These are phyloP conservation scores for Quercus tomentella DNA, from an alignment of 331 rosid species.

Conservation along the genomic window DNA sequence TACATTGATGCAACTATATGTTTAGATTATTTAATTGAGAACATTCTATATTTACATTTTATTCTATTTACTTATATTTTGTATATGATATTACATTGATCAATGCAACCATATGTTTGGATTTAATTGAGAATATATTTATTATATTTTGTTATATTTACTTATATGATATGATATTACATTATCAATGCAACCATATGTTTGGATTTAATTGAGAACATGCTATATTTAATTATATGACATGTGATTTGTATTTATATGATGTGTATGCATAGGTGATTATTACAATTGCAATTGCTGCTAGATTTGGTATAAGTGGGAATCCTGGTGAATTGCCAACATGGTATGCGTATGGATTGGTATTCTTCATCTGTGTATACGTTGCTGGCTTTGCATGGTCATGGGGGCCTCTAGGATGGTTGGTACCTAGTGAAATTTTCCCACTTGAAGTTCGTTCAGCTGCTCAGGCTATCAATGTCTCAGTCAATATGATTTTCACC, in stretches of 20 bases:
- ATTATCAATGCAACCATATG: no score
- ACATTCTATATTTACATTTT: no score
- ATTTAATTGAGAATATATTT: no score
- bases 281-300: background rate
- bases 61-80: no score
- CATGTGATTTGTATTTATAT: background rate
- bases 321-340: slow-evolving; percentile 22
- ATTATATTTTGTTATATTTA: no score
- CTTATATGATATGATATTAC: no score
- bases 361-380: slow-evolving; percentile 33
- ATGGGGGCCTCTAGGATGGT: slow-evolving; percentile 63
- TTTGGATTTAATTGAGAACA: no score
- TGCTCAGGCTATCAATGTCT: slow-evolving; percentile 42
- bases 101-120: no score
- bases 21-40: no score
- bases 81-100: no score
- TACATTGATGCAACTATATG: no score
- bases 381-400: slow-evolving; percentile 61
- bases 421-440: slow-evolving; percentile 58
- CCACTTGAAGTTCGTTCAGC: slow-evolving; percentile 52
- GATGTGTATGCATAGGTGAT: background rate
- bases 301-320: slow-evolving; percentile 40
- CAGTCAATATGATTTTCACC: slow-evolving; percentile 57
- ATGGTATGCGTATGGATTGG: slow-evolving; percentile 23
- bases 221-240: no score